These are phyloP conservation scores for Sclerotiophoma versabilis DNA, from an alignment of 2,329 filamentous ascomycete genomes.

Conservation along the genomic window DNA sequence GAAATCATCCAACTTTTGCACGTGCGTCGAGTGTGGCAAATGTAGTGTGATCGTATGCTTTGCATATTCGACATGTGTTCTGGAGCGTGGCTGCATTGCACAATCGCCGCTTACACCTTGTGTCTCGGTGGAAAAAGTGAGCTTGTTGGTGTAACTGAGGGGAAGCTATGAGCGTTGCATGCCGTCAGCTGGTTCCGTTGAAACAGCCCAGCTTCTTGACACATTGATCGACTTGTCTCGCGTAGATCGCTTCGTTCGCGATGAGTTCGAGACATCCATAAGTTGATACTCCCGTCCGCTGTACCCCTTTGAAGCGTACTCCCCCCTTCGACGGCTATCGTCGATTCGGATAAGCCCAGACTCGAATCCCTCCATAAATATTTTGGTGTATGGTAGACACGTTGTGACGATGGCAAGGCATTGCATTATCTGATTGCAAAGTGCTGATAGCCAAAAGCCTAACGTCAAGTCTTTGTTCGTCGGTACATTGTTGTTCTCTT, in stretches of 20 bases:
- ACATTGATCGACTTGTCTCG: conserved; percentile 18
- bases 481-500: conserved; percentile 16
- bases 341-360: conserved; percentile 33
- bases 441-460: conserved; percentile 37
- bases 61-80: not conserved
- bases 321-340: conserved; percentile 23
- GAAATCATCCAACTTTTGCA: not conserved
- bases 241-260: conserved; percentile 1
- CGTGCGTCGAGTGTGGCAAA: not conserved
- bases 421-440: conserved; percentile 35
- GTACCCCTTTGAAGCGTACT: conserved; percentile 18
- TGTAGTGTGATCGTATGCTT: not conserved
- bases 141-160: not conserved
- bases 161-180: not conserved
- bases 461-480: conserved; percentile 30
- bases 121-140: not conserved
- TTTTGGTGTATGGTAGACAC: conserved; percentile 38
- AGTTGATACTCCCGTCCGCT: conserved; percentile 24
- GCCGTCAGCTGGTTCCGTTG: conserved; percentile 15
- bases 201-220: conserved; percentile 23
- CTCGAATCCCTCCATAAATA: conserved; percentile 40
- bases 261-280: conserved; percentile 25
- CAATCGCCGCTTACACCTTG: not conserved
- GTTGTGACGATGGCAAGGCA: conserved; percentile 37
- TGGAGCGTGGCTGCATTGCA: not conserved